phyloP scores from a whole-genome alignment of 2,329 filamentous ascomycete genomes.

The Teratosphaeria zuluensis region DNA sequence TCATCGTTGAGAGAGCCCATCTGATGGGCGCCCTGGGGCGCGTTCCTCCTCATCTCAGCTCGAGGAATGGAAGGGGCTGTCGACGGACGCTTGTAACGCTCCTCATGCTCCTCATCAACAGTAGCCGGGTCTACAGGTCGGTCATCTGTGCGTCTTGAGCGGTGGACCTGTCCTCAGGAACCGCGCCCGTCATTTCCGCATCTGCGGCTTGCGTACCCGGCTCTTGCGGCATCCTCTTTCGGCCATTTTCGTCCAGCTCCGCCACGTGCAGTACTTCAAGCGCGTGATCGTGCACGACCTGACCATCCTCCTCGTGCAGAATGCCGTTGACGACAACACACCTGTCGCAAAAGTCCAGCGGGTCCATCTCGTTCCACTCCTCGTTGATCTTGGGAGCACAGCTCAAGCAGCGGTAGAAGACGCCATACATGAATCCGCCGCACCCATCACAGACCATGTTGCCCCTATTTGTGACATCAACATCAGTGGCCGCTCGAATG shows the following conservation, averaged over 20 bases:
- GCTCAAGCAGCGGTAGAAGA: slow-evolving; percentile 8
- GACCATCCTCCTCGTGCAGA: neutral
- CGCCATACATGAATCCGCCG: slow-evolving; percentile 1
- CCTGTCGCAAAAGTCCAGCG: neutral
- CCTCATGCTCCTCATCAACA: neutral
- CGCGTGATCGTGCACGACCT: neutral
- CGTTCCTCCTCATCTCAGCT: neutral
- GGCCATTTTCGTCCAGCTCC: neutral
- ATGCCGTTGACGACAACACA: neutral
- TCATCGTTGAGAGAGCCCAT: neutral
- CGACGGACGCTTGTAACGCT: neutral
- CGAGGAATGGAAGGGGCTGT: neutral
- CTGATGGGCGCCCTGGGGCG: neutral
- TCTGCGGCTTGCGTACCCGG: neutral
- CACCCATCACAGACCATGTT: neutral
- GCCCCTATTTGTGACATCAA: neutral
- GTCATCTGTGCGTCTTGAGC: neutral
- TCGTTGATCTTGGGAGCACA: neutral
- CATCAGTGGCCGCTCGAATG: neutral
- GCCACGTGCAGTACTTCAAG: neutral
- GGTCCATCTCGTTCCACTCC: neutral
- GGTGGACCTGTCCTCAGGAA: neutral
- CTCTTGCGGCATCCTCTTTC: neutral
- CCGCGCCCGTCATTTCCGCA: neutral
- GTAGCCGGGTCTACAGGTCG: neutral